phyloP scores from a whole-genome alignment of 257 asterid species.

The Salvia rosmarinus region DNA sequence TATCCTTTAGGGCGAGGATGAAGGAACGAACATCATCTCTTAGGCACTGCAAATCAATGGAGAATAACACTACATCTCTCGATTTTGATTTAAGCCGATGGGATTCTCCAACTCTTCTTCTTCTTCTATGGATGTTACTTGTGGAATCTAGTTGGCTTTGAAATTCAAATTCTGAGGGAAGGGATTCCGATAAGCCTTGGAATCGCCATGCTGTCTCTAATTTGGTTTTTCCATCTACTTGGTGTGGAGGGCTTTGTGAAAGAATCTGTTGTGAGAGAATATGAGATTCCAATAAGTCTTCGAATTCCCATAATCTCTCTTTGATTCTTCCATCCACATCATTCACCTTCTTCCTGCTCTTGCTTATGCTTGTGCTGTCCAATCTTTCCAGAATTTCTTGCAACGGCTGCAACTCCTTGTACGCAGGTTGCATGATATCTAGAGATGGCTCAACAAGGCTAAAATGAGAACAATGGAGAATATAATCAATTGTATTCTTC shows the following conservation, averaged over 20 bases:
- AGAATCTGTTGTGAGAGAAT: not conserved
- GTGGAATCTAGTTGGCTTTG: too few relatives aligned
- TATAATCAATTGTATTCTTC: slow-evolving; percentile 1
- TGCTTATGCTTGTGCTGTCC: not conserved
- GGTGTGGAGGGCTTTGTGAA: not conserved
- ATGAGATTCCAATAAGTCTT: not conserved
- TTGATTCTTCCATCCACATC: not conserved
- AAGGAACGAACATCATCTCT: not conserved
- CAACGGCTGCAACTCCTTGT: slow-evolving; percentile 4
- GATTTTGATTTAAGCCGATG: not conserved
- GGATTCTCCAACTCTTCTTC: not conserved
- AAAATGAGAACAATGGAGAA: not conserved
- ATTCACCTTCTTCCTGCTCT: slow-evolving; percentile 11
- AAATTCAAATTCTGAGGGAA: too few relatives aligned
- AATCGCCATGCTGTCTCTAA: too few relatives aligned
- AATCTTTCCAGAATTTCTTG: not conserved
- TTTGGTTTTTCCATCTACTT: too few relatives aligned
- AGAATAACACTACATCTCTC: too few relatives aligned
- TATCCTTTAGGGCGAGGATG: not conserved
- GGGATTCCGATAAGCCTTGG: too few relatives aligned
- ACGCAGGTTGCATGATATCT: not conserved
- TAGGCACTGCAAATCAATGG: too few relatives aligned
- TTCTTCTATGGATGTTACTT: not conserved
- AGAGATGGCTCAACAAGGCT: not conserved
- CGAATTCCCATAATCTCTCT: not conserved